A percentile compares a stretch with the other conserved stretches of the same genome.
phyloP scores from a whole-genome alignment of 2,329 filamentous ascomycete species.

The Penicillium sp. region DNA sequence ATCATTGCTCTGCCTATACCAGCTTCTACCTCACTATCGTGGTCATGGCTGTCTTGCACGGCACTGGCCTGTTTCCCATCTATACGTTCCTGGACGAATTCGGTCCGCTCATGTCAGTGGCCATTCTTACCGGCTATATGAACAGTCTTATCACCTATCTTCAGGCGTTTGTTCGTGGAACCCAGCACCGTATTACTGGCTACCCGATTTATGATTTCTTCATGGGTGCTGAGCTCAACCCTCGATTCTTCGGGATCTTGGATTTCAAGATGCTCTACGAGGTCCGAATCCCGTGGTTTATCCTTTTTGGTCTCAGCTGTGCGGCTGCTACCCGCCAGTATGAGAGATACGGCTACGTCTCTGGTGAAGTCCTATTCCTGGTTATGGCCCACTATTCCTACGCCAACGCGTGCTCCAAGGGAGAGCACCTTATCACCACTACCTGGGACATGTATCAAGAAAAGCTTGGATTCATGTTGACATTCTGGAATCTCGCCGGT shows the following conservation, averaged over 20 bases:
- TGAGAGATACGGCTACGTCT: constrained; percentile 79
- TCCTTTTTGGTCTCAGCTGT: constrained; percentile 69
- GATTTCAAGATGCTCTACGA: constrained; percentile 97
- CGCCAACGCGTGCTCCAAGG: constrained; percentile 87
- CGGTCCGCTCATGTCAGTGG: constrained; percentile 85
- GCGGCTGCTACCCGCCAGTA: constrained; percentile 74
- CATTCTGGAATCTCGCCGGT: constrained; percentile 94
- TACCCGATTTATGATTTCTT: constrained; percentile 81
- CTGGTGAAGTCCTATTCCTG: constrained; percentile 75
- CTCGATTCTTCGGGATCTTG: constrained; percentile 74
- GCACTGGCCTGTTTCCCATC: constrained; percentile 77
- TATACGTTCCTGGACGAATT: constrained; percentile 94
- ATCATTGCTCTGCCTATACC: constrained; percentile 87
- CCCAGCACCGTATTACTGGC: constrained; percentile 87
- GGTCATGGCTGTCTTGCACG: constrained; percentile 68
- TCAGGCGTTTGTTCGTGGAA: constrained; percentile 77
- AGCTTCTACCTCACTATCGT: constrained; percentile 84
- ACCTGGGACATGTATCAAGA: constrained; percentile 97
- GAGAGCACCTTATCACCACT: constrained; percentile 82
- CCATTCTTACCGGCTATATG: constrained; percentile 83
- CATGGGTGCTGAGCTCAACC: constrained; percentile 84
- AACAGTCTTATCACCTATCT: constrained; percentile 80
- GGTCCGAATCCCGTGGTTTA: constrained; percentile 91
- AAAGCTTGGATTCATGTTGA: constrained; percentile 95
- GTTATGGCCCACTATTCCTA: constrained; percentile 88